These are phyloP conservation scores for Rhinocladiella mackenziei DNA, from an alignment of 2,329 filamentous ascomycete genomes.

Conservation along the genomic window DNA sequence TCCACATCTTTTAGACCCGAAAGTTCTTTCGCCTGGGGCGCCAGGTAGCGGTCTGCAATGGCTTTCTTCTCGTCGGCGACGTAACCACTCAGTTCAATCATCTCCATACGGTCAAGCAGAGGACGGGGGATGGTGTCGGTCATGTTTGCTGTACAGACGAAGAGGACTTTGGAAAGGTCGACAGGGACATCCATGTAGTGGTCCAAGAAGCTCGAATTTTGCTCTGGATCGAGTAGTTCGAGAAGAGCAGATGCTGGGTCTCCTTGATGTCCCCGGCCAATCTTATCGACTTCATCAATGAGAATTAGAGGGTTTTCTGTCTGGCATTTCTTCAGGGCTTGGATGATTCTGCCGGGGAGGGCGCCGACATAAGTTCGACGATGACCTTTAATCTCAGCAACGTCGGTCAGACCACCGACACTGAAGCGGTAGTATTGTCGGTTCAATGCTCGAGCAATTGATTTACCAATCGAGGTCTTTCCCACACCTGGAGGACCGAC, in stretches of 20 bases:
- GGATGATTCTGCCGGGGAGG: slow-evolving; percentile 91
- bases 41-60: slow-evolving; percentile 88
- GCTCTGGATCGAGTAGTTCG: slow-evolving; percentile 91
- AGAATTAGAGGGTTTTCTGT: slow-evolving; percentile 95
- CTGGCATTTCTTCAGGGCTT: slow-evolving; percentile 97
- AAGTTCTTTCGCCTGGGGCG: slow-evolving; percentile 88
- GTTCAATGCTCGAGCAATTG: slow-evolving; percentile 89
- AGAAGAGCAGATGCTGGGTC: slow-evolving; percentile 92
- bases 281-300: slow-evolving; percentile 98
- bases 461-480: slow-evolving; percentile 98
- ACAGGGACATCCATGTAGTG: slow-evolving; percentile 99
- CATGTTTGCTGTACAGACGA: slow-evolving; percentile 98
- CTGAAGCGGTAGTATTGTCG: slow-evolving; percentile 98
- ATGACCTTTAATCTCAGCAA: slow-evolving; percentile 98
- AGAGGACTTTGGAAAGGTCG: slow-evolving; percentile 93
- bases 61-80: slow-evolving; percentile 99
- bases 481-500: slow-evolving; percentile 96
- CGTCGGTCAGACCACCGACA: slow-evolving; percentile 92
- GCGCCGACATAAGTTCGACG: slow-evolving; percentile 94
- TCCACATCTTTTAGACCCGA: slow-evolving; percentile 87
- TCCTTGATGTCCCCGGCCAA: slow-evolving; percentile 91
- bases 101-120: slow-evolving; percentile 92
- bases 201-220: slow-evolving; percentile 94
- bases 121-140: slow-evolving; percentile 95
- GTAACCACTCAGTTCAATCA: slow-evolving; percentile 93